Percentiles rank a stretch among this genome's conserved stretches.
Evolutionary conservation across 1,284 basidiomycete genomes (phyloP).

Genomic region (Mycosarcoma maydis): DNA sequence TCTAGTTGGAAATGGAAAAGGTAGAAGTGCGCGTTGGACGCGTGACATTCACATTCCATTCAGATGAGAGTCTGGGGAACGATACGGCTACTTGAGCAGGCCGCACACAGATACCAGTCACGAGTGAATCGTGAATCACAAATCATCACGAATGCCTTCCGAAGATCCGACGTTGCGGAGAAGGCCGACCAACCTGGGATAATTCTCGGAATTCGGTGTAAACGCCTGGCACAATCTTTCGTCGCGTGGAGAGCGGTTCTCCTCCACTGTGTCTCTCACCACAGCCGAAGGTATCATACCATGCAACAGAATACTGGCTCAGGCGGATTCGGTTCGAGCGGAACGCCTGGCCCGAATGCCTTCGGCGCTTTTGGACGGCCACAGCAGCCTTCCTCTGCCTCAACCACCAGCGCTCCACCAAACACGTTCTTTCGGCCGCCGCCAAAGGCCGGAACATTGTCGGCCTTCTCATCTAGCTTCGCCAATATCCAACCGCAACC

Average conservation of each 20-base stretch:
- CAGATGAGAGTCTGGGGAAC: slow-evolving; percentile 1
- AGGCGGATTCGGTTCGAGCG: slow-evolving; percentile 1
- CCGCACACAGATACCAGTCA: background rate
- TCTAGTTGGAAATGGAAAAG: too few species aligned
- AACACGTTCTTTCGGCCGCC: slow-evolving; percentile 32
- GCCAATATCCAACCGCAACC: slow-evolving; percentile 14
- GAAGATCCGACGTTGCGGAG: slow-evolving; percentile 41
- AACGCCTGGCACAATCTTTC: background rate
- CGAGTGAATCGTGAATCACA: background rate
- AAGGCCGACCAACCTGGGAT: slow-evolving; percentile 14
- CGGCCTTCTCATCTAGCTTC: slow-evolving; percentile 11
- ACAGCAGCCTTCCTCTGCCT: slow-evolving; percentile 19
- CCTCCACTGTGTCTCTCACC: too few species aligned
- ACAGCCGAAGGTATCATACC: too few species aligned
- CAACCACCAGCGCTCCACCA: slow-evolving; percentile 29
- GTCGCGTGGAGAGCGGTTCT: background rate
- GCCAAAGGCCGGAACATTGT: slow-evolving; percentile 1
- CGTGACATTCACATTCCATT: too few species aligned
- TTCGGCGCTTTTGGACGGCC: slow-evolving; percentile 19
- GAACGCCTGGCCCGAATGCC: background rate
- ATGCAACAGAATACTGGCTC: slow-evolving; percentile 28
- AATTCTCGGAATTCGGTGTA: background rate
- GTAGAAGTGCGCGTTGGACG: too few species aligned
- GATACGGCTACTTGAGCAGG: background rate
- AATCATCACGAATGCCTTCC: too few species aligned